Conservation (phyloP, 768 basidiomycete species). For the Sistotremastrum suecicum region DNA sequence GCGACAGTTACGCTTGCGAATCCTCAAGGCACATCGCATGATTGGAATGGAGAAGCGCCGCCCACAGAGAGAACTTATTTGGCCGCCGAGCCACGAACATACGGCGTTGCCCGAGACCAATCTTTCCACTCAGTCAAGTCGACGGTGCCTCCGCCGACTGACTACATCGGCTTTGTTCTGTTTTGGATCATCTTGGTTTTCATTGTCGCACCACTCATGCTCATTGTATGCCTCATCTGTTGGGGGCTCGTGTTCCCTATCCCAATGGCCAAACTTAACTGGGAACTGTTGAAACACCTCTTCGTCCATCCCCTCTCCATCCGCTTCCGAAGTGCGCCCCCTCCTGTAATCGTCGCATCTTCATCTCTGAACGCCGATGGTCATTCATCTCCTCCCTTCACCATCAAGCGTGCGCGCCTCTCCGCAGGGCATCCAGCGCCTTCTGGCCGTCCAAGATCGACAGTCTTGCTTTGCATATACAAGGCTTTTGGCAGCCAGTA, state of each 20-base stretch:
- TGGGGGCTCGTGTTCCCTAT: slow-evolving; percentile 94
- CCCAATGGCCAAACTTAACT: slow-evolving; percentile 95
- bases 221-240: slow-evolving; percentile 77
- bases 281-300: slow-evolving; percentile 83
- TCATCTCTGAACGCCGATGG: slow-evolving; percentile 15
- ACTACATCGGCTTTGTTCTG: slow-evolving; percentile 53
- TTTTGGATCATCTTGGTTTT: slow-evolving; percentile 72
- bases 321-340: slow-evolving; percentile 85
- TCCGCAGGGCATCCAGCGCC: slow-evolving; percentile 86
- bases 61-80: too few relatives aligned
- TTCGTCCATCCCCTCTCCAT: slow-evolving; percentile 67
- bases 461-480: slow-evolving; percentile 89
- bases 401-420: slow-evolving; percentile 59
- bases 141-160: slow-evolving; percentile 13
- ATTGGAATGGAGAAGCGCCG: too few relatives aligned
- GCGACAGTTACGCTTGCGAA: slow-evolving; percentile 28
- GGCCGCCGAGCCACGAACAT: slow-evolving; percentile 10
- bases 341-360: slow-evolving; percentile 41
- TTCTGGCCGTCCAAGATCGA: slow-evolving; percentile 64
- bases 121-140: slow-evolving; percentile 1
- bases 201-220: slow-evolving; percentile 80
- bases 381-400: slow-evolving; percentile 28
- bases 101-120: too few relatives aligned
- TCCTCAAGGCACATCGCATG: too few relatives aligned
- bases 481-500: slow-evolving; percentile 81